These are phyloP conservation scores for Hymenoscyphus fraxineus DNA, from an alignment of 2,329 filamentous ascomycete genomes.

Conservation along the genomic window DNA sequence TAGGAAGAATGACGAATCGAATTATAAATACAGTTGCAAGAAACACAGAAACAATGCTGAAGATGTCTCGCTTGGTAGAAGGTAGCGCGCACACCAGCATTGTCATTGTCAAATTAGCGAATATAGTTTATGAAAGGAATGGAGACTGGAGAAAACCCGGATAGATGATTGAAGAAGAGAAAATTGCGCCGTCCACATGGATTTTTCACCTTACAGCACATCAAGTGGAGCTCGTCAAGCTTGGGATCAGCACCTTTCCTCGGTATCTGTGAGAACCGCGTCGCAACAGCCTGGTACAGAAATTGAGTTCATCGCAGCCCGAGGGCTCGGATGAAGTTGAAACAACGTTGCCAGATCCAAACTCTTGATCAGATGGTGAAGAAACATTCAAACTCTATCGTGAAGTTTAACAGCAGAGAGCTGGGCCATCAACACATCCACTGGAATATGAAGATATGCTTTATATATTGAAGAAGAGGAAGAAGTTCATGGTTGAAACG, in stretches of 20 bases:
- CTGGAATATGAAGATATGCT: too few species aligned
- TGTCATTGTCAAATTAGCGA: background rate
- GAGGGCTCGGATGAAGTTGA: background rate
- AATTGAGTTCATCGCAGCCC: background rate
- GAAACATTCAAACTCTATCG: too few species aligned
- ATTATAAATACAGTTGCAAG: too few species aligned
- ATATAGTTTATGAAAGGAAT: background rate
- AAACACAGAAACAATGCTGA: background rate
- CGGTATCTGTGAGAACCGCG: too few species aligned
- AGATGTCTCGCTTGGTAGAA: background rate
- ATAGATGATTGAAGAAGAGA: background rate
- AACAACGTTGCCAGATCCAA: background rate
- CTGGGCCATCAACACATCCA: too few species aligned
- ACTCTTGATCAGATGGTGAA: background rate
- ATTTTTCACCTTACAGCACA: too few species aligned
- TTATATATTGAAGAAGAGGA: background rate
- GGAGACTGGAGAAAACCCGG: background rate
- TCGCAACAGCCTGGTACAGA: too few species aligned
- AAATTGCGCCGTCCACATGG: background rate
- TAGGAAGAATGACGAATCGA: too few species aligned
- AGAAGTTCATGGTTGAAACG: background rate
- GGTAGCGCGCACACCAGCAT: background rate
- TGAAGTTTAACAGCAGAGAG: background rate
- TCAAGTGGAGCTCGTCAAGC: too few species aligned
- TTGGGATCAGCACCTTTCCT: too few species aligned